Base-by-base conservation (phyloP, 257 asterid species). In the Jasminum sambac region DNA sequence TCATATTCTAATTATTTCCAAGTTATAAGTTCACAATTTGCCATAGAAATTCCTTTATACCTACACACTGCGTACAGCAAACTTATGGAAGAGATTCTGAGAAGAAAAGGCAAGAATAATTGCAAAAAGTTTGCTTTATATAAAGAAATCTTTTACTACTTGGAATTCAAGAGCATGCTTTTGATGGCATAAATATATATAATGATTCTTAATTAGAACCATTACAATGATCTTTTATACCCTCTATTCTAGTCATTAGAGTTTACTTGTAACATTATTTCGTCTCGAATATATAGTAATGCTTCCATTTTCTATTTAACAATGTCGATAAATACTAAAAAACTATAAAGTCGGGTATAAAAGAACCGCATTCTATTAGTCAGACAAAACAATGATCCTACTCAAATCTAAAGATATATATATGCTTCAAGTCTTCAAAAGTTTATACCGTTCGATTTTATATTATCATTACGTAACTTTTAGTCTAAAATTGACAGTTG, bases 21-120 rank as follows among this genome's bases (percentile, higher is more conserved):
- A 30, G 36, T 30, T 4, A 1, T 30, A 30, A 1, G 36, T 30
- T 4, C 36, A 30, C 4, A n/a, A 30, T 55, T 21, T 55, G 14
- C 34, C 21, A 26, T 43, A 14, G 50, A 43, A 43, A 43, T 43
- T 43, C 50, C 13, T 43, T 43, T 13, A n/a, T 55, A 55, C 61
- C 26, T 21, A 21, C 61, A 55, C 23, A 55, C 19, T 55, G 1
- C 61, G 19, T 55, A 21, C 16, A 55, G 14, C 61, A 21, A 30
- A 21, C 34, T 21, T 55, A 3, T 9, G 11, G 23, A 55, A 55
- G 14, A 55, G 61, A 55, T 55, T 55, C 61, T 55, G 12, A 55
- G 74, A 72, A 67, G 61, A 25, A 71, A 64, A 64, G 42, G 50
- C 66, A 65, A 66, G 48, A 74, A 73, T 68, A 58, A 39, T 41